These are phyloP conservation scores for Amphirosellinia nigrospora DNA, from an alignment of 495 filamentous ascomycete species.

Conservation along the genomic window DNA sequence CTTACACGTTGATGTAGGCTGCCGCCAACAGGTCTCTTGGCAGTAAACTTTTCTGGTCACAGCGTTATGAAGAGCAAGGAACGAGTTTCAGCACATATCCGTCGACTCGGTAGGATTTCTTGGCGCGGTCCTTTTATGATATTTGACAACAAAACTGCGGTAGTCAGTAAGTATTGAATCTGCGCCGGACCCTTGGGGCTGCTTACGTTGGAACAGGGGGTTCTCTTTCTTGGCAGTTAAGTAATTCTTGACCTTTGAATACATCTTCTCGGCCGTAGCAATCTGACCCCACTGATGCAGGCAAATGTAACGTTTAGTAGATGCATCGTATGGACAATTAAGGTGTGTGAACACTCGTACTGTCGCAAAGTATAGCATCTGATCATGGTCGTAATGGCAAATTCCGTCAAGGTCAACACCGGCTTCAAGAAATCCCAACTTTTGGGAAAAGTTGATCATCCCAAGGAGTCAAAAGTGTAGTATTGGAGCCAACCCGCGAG, in stretches of 20 bases:
- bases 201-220: conserved; percentile 3
- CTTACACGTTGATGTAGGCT: conserved; percentile 21
- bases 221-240: conserved; percentile 9
- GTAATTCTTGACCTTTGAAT: conserved; percentile 5
- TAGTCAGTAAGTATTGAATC: background rate
- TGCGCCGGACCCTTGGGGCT: background rate
- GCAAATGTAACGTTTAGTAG: conserved; percentile 7
- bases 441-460: conserved; percentile 59
- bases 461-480: conserved; percentile 67
- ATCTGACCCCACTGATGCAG: conserved; percentile 19
- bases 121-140: background rate
- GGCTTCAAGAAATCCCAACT: conserved; percentile 58
- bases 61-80: conserved; percentile 16
- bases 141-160: conserved; percentile 16
- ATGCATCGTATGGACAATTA: background rate
- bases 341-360: background rate
- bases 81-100: conserved; percentile 22
- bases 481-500: conserved; percentile 62
- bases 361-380: conserved; percentile 22
- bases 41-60: conserved; percentile 20
- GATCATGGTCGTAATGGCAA: conserved; percentile 16
- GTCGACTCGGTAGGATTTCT: background rate
- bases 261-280: conserved; percentile 16
- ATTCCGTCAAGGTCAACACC: conserved; percentile 57
- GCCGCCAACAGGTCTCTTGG: conserved; percentile 24